Percentiles rank a stretch among this genome's conserved stretches.
phyloP scores from a whole-genome alignment of 2,329 filamentous ascomycete species.

The Cercospora janseana region DNA sequence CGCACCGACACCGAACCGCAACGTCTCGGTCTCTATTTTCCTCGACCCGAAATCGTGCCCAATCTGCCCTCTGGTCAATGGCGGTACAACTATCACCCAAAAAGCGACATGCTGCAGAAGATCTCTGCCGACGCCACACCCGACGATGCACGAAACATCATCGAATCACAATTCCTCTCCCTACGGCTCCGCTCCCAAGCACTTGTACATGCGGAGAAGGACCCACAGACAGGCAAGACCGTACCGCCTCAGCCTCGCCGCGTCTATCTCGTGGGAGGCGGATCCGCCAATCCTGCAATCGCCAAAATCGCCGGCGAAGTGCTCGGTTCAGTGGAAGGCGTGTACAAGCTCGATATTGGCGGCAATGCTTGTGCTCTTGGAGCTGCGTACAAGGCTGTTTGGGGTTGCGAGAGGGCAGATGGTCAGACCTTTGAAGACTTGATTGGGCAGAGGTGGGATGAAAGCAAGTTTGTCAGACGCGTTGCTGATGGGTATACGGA shows the following conservation, averaged over 20 bases:
- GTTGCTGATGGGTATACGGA: constrained; percentile 78
- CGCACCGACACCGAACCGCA: constrained; percentile 54
- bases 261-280: constrained; percentile 92
- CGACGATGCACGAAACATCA: constrained; percentile 75
- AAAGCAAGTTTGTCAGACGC: constrained; percentile 77
- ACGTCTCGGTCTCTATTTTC: constrained; percentile 91
- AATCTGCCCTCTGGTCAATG: constrained; percentile 84
- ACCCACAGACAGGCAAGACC: constrained; percentile 46
- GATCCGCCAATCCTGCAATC: constrained; percentile 85
- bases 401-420: constrained; percentile 70
- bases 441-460: constrained; percentile 79
- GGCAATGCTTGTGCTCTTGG: constrained; percentile 93
- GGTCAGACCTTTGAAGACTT: constrained; percentile 76
- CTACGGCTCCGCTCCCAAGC: constrained; percentile 80
- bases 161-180: constrained; percentile 93
- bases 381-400: constrained; percentile 92
- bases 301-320: constrained; percentile 82
- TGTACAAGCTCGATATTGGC: constrained; percentile 90
- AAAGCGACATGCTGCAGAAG: constrained; percentile 47
- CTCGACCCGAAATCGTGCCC: constrained; percentile 90
- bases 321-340: constrained; percentile 81
- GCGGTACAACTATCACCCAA: constrained; percentile 65
- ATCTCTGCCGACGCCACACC: constrained; percentile 48
- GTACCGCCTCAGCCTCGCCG: constrained; percentile 82
- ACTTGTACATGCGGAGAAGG: constrained; percentile 56